Conservation (phyloP, 1,284 basidiomycete species). For the Grifola frondosa region DNA sequence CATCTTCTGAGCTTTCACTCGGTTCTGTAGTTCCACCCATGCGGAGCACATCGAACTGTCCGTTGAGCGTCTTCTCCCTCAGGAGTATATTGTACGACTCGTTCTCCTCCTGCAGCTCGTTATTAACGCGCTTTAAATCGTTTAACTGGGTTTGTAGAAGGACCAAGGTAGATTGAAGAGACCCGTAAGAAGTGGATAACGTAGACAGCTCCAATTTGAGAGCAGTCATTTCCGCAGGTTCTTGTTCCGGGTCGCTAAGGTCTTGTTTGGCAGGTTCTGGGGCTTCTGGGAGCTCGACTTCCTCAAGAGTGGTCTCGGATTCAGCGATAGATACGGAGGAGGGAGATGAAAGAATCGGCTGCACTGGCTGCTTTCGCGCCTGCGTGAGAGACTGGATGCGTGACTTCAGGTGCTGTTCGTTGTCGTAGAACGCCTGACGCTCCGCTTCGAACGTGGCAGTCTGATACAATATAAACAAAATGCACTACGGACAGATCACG, state of each 20-base stretch:
- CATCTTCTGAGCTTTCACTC: constrained; percentile 48
- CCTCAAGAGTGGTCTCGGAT: constrained; percentile 41
- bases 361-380: constrained; percentile 50
- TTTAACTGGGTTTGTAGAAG: constrained; percentile 75
- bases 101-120: constrained; percentile 87
- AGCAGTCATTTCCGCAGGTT: constrained; percentile 82
- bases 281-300: constrained; percentile 29
- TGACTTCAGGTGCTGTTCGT: constrained; percentile 84
- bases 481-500: too few relatives aligned
- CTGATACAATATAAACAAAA: too few relatives aligned
- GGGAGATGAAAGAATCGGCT: constrained; percentile 29
- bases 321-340: constrained; percentile 40
- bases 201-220: constrained; percentile 77
- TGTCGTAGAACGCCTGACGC: constrained; percentile 83
- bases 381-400: constrained; percentile 78
- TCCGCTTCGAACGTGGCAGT: constrained; percentile 80
- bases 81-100: constrained; percentile 92
- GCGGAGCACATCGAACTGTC: constrained; percentile 74
- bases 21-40: constrained; percentile 51
- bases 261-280: constrained; percentile 38
- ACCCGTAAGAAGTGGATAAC: constrained; percentile 75
- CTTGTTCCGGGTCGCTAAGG: constrained; percentile 60
- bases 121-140: constrained; percentile 78
- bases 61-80: constrained; percentile 84
- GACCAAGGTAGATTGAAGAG: constrained; percentile 73